Evolutionary conservation across 2,329 filamentous ascomycete species (phyloP).

Genomic region (Talaromyces sp.): DNA sequence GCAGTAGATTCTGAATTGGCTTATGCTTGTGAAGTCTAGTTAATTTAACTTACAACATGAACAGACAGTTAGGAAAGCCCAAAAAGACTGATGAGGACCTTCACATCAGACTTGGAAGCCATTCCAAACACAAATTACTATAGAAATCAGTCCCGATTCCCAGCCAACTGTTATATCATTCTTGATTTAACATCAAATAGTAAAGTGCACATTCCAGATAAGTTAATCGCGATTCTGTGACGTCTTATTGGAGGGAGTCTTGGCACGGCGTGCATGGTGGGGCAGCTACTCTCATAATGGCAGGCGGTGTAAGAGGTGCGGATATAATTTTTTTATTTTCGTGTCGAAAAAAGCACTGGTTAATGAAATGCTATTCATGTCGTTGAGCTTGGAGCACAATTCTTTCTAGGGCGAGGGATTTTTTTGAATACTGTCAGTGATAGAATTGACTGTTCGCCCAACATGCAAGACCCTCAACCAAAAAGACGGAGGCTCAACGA

Average conservation of each 20-base stretch:
- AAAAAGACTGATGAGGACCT: neutral
- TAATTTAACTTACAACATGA: neutral
- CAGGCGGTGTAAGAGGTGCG: neutral
- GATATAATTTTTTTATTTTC: neutral
- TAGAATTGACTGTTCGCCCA: neutral
- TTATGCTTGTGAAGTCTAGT: neutral
- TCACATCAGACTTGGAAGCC: neutral
- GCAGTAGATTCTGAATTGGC: neutral
- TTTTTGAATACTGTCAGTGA: neutral
- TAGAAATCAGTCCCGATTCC: neutral
- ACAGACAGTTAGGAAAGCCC: neutral
- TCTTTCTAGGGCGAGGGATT: neutral
- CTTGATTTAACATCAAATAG: neutral
- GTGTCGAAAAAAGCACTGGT: neutral
- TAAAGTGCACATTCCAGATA: neutral
- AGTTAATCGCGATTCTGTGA: neutral
- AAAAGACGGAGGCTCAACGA: constrained; percentile 11
- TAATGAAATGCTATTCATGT: neutral
- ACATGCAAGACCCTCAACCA: constrained; percentile 8
- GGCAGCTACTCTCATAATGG: neutral
- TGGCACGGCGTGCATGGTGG: neutral
- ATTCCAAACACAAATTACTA: neutral
- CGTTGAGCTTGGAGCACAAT: neutral
- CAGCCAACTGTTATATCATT: neutral
- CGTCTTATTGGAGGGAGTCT: neutral